phyloP scores from a whole-genome alignment of 1,284 basidiomycete species.

The Porodaedalea pini region DNA sequence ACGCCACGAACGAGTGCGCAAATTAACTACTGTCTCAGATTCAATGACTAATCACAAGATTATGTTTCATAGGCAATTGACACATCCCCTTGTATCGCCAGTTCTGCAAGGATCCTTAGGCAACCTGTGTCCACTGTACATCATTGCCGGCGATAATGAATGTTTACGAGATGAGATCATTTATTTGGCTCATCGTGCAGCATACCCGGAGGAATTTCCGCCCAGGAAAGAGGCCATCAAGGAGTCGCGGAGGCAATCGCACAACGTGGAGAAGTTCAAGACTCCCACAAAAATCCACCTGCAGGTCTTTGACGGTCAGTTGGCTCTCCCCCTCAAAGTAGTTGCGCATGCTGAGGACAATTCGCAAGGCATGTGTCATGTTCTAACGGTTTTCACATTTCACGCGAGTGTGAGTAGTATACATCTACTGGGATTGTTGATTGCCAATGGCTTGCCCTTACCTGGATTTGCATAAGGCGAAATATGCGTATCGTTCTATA shows the following conservation, averaged over 20 bases:
- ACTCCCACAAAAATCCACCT: conserved; percentile 79
- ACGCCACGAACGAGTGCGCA: conserved; percentile 71
- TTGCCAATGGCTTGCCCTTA: neutral
- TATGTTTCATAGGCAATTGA: conserved; percentile 57
- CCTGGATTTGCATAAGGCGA: conserved; percentile 37
- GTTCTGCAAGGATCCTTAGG: conserved; percentile 75
- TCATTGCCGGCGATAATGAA: conserved; percentile 77
- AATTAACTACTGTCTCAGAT: neutral
- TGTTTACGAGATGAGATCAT: conserved; percentile 81
- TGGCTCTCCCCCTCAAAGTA: neutral
- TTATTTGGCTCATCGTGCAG: conserved; percentile 80
- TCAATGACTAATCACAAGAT: too few species aligned
- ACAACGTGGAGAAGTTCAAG: conserved; percentile 52
- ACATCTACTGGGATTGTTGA: neutral
- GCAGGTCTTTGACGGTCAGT: conserved; percentile 59
- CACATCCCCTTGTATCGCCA: conserved; percentile 79
- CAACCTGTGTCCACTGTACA: conserved; percentile 78
- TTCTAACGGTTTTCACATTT: conserved; percentile 71
- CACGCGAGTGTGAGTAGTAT: conserved; percentile 46
- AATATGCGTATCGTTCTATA: conserved; percentile 55
- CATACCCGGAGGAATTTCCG: conserved; percentile 70
- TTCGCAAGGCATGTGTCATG: conserved; percentile 56
- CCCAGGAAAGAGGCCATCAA: conserved; percentile 53
- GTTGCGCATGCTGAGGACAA: too few species aligned
- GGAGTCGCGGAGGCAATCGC: conserved; percentile 45